Percentiles rank a stretch among this genome's conserved stretches.
phyloP scores from a whole-genome alignment of 2,329 filamentous ascomycete species.

The Cercospora sp. region DNA sequence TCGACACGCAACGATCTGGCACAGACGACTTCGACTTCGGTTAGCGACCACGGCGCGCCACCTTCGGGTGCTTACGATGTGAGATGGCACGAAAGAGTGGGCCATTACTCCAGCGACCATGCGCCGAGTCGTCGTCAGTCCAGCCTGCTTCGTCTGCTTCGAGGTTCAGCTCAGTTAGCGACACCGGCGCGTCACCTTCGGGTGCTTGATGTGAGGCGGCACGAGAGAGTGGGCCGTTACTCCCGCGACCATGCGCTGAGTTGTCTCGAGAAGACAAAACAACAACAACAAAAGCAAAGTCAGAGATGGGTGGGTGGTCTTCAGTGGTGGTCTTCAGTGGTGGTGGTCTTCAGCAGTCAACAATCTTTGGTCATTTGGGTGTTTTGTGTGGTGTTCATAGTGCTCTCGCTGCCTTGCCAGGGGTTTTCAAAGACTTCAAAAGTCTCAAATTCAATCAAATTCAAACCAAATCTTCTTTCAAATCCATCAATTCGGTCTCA shows the following conservation, averaged over 20 bases:
- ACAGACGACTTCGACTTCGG: neutral
- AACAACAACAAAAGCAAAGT: neutral
- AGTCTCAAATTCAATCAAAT: neutral
- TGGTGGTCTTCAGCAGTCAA: neutral
- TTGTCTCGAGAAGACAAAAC: neutral
- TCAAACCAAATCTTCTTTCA: neutral
- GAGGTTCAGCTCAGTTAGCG: neutral
- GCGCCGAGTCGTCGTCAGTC: neutral
- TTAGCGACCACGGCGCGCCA: neutral
- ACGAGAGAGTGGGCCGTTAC: slow-evolving; percentile 5
- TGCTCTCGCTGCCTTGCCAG: slow-evolving; percentile 6
- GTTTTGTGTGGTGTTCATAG: neutral
- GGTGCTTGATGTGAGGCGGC: slow-evolving; percentile 7
- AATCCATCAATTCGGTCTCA: neutral
- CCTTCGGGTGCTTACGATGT: slow-evolving; percentile 8
- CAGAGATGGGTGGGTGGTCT: slow-evolving; percentile 1
- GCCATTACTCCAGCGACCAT: slow-evolving; percentile 6
- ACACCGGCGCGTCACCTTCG: neutral
- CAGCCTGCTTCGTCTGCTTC: neutral
- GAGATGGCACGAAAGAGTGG: slow-evolving; percentile 5
- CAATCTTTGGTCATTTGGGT: neutral
- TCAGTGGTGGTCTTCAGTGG: neutral
- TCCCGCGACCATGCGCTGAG: slow-evolving; percentile 7
- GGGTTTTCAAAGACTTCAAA: neutral
- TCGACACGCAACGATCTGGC: neutral